Conservation (phyloP, 192 early-diverging fungal genomes). For the Rhizoclosmatium globosum region DNA sequence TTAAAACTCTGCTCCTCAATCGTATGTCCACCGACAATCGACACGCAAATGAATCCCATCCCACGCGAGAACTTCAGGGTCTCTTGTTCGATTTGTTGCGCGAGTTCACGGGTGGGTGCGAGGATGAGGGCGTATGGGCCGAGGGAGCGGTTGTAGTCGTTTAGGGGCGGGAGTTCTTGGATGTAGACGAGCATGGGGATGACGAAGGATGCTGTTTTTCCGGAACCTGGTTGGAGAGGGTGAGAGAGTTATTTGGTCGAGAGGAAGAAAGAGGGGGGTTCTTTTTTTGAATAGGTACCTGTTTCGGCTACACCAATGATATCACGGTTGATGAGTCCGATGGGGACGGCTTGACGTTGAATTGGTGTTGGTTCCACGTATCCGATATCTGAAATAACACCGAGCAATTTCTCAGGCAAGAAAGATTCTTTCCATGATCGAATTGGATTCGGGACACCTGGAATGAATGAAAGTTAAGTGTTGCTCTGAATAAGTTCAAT, state of each 20-base stretch:
- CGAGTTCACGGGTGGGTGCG: constrained; percentile 97
- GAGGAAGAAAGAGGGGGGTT: constrained; percentile 16
- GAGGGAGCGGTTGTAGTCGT: constrained; percentile 78
- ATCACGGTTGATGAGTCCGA: constrained; percentile 85
- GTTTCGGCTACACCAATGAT: constrained; percentile 71
- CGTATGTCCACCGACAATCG: constrained; percentile 74
- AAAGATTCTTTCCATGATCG: constrained; percentile 87
- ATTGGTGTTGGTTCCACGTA: constrained; percentile 97
- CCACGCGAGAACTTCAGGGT: constrained; percentile 88
- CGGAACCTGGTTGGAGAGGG: constrained; percentile 65
- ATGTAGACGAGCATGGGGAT: constrained; percentile 97
- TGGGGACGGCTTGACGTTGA: constrained; percentile 96
- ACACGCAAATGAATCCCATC: constrained; percentile 82
- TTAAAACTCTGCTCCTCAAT: constrained; percentile 90
- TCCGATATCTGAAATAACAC: constrained; percentile 82
- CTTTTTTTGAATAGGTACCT: constrained; percentile 49
- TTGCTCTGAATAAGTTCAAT: neutral
- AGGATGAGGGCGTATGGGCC: constrained; percentile 95
- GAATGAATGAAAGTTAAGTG: neutral
- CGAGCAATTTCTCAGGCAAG: constrained; percentile 73
- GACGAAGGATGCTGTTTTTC: constrained; percentile 95
- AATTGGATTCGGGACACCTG: constrained; percentile 84
- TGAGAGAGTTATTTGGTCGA: neutral
- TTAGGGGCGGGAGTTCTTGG: constrained; percentile 77
- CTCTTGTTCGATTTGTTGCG: constrained; percentile 96